Conservation (phyloP, 2,329 filamentous ascomycete genomes). For the Trichoderma gracile region DNA sequence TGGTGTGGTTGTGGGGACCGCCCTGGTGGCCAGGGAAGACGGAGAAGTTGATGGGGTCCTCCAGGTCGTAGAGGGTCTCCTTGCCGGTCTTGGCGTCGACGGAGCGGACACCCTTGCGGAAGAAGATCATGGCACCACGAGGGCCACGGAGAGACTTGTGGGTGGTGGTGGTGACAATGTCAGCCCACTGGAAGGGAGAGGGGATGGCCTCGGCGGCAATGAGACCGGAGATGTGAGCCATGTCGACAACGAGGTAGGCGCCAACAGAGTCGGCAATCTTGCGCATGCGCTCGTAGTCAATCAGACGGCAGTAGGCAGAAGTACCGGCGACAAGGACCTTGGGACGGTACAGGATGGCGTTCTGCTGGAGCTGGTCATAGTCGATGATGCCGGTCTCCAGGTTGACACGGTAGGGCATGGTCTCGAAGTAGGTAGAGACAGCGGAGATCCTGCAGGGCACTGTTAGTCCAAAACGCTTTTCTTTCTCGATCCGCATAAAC, state of each 20-base stretch:
- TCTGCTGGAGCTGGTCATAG: conserved; percentile 89
- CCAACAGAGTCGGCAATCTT: conserved; percentile 92
- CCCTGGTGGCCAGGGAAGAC: conserved; percentile 99
- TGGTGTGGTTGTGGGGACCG: conserved; percentile 99
- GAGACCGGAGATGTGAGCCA: conserved; percentile 97
- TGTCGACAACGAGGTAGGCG: conserved; percentile 94
- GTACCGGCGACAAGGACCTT: conserved; percentile 97
- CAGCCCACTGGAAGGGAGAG: conserved; percentile 87
- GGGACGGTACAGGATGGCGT: conserved; percentile 87
- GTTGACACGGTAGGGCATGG: conserved; percentile 91
- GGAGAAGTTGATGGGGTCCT: conserved; percentile 96
- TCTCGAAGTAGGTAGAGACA: conserved; percentile 99
- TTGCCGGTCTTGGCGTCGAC: conserved; percentile 89
- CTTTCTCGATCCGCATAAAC: neutral
- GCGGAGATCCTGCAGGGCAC: conserved; percentile 71
- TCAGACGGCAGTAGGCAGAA: conserved; percentile 95
- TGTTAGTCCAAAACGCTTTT: conserved; percentile 4
- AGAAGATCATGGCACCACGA: conserved; percentile 99
- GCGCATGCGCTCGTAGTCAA: conserved; percentile 95
- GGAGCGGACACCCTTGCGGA: conserved; percentile 92
- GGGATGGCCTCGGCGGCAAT: conserved; percentile 92
- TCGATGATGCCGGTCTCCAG: conserved; percentile 93
- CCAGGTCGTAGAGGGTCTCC: conserved; percentile 86
- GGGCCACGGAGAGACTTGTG: conserved; percentile 98
- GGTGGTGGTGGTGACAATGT: conserved; percentile 97